Evolutionary conservation across 2,329 filamentous ascomycete species (phyloP).

Genomic region (Fusarium devonianum): DNA sequence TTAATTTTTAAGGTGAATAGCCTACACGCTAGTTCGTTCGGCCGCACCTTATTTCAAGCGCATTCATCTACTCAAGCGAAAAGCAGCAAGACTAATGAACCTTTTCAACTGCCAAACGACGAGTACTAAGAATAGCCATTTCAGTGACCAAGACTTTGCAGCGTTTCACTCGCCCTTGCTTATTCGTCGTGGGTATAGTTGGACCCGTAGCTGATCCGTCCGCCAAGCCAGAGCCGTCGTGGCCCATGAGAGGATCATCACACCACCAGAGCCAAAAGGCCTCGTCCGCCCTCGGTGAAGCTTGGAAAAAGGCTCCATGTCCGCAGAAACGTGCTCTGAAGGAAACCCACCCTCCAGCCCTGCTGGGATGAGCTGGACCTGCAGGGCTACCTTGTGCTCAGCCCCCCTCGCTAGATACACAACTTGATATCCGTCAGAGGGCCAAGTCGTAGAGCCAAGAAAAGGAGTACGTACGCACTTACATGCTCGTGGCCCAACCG

Average conservation of each 20-base stretch:
- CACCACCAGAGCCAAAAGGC: background rate
- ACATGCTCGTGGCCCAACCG: background rate
- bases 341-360: background rate
- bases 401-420: background rate
- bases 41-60: slow-evolving; percentile 5
- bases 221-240: slow-evolving; percentile 11
- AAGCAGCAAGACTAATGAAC: no score
- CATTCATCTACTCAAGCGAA: no score
- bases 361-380: background rate
- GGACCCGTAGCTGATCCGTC: background rate
- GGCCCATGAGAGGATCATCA: slow-evolving; percentile 6
- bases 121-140: no score
- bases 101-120: no score
- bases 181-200: background rate
- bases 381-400: background rate
- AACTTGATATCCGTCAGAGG: background rate
- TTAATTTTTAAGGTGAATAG: no score
- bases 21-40: background rate
- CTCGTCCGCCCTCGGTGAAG: background rate
- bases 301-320: background rate
- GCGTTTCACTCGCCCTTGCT: background rate
- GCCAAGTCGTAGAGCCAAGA: slow-evolving; percentile 12
- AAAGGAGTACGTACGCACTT: slow-evolving; percentile 9
- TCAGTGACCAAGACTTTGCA: background rate
- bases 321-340: background rate